These are phyloP conservation scores for Onygena corvina DNA, from an alignment of 2,329 filamentous ascomycete genomes.

Conservation along the genomic window DNA sequence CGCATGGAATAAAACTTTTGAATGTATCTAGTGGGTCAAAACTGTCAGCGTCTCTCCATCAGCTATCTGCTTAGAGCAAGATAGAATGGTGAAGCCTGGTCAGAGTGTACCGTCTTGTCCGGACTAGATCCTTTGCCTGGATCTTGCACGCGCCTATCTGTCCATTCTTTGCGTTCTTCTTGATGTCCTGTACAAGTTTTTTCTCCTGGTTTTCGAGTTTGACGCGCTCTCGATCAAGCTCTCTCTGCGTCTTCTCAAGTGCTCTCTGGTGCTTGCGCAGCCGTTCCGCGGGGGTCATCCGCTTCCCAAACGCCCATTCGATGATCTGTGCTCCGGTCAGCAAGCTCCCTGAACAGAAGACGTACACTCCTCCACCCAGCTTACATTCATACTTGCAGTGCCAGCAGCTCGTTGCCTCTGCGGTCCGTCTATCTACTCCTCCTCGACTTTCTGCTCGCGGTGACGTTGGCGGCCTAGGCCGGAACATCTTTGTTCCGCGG, in stretches of 20 bases:
- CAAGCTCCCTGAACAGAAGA: neutral
- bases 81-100: neutral
- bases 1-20: constrained; percentile 99
- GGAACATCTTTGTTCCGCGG: neutral
- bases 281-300: constrained; percentile 76
- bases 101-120: constrained; percentile 68
- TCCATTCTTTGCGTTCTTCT: constrained; percentile 94
- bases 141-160: constrained; percentile 99
- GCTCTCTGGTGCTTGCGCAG: constrained; percentile 71
- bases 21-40: constrained; percentile 53
- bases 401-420: neutral
- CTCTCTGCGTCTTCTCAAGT: constrained; percentile 91
- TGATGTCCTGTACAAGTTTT: constrained; percentile 90
- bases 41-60: neutral
- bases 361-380: constrained; percentile 10
- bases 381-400: constrained; percentile 7
- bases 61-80: neutral
- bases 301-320: constrained; percentile 98
- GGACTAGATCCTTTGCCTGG: constrained; percentile 90
- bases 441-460: neutral
- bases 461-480: neutral
- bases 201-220: constrained; percentile 99
- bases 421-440: neutral
- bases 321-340: constrained; percentile 55
- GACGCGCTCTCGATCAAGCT: constrained; percentile 84